Base-by-base conservation (phyloP, 2,329 filamentous ascomycete genomes). In the Aspergillus uvarum region DNA sequence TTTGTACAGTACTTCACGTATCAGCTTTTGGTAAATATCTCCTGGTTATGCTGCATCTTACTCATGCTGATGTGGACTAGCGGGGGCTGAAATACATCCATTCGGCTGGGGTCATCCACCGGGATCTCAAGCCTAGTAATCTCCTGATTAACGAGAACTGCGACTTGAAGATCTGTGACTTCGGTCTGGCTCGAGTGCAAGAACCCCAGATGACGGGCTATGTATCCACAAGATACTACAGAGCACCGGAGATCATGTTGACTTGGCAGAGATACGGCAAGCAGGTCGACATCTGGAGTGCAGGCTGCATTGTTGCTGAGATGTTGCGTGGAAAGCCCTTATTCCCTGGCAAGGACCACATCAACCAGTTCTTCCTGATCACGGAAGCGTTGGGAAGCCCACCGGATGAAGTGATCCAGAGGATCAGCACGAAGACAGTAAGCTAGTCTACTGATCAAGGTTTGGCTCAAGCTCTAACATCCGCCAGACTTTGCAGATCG, bases 201-300 rank as follows among this genome's bases (percentile, higher is more conserved):
- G 95, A 99, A 74, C 95, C 95, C 42, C 95, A 98, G 80, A 99
- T 98, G 95, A 98, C 95, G 35, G 95, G 95, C 69, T 99, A 99
- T 75, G 95, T 99, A 63, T 98, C 95, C 48, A 98, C 95, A 63
- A 85, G 95, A 83, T 99, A 98, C 84, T 99, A 99, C 84, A 88
- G 95, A 73, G 95, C 95, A 8, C 95, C 95, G 19, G 95, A 98
- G 79, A 99, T 98, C 75, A 99, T 99, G 95, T 90, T 99, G 75
- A 98, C 95, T 65, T 99, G 95, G 95, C 95, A 99, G 83, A 98
- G 98, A 81, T 98, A 99, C 80, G 94, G 98, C 69, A 88, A 97
- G 47, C 94, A 97, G 81, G 95, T 98, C 60, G 95, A 99, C 76
- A 96, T 99, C 75, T 99, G 95, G 95, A 98, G 94, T 75, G 94